Conservation (phyloP, 1,284 basidiomycete genomes). For the Xerocomus cyaneibrunnescens region DNA sequence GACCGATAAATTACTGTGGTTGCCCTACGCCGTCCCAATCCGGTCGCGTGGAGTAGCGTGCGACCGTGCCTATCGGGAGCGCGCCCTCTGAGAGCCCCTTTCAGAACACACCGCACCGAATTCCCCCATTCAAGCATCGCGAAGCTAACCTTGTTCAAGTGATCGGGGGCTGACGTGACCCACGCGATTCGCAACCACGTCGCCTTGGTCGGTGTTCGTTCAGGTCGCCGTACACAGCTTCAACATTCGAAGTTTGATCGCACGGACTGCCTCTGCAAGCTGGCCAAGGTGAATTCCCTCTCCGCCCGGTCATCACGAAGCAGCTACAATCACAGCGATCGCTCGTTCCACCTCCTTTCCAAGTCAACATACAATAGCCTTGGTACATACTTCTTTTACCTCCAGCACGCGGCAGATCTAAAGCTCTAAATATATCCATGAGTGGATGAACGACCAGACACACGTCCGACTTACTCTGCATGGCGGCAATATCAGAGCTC, state of each 20-base stretch:
- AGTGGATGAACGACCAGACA: background rate
- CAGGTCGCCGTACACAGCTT: constrained; percentile 27
- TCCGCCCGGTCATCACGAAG: constrained; percentile 2
- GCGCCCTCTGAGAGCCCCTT: constrained; percentile 16
- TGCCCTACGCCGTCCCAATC: constrained; percentile 22
- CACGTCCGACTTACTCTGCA: constrained; percentile 68
- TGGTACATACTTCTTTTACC: background rate
- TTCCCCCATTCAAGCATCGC: constrained; percentile 19
- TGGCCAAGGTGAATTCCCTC: background rate
- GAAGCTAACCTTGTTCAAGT: constrained; percentile 38
- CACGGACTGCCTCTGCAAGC: constrained; percentile 3
- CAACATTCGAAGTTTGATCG: background rate
- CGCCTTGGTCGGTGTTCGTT: constrained; percentile 15
- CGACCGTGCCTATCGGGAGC: constrained; percentile 22
- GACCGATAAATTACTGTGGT: constrained; percentile 7
- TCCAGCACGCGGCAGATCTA: constrained; percentile 9
- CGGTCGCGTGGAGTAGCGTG: constrained; percentile 11
- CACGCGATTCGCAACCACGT: constrained; percentile 12
- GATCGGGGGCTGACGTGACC: constrained; percentile 22
- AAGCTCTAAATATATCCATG: constrained; percentile 20
- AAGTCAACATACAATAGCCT: constrained; percentile 7
- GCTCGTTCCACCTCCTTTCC: constrained; percentile 7
- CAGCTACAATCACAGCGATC: constrained; percentile 13
- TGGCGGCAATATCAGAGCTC: constrained; percentile 88
- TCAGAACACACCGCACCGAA: constrained; percentile 12